Evolutionary conservation across 139 green algal genomes (phyloP), one percentile per base, ranked within the genome.

Genomic region (Monoraphidium neglectum): DNA sequence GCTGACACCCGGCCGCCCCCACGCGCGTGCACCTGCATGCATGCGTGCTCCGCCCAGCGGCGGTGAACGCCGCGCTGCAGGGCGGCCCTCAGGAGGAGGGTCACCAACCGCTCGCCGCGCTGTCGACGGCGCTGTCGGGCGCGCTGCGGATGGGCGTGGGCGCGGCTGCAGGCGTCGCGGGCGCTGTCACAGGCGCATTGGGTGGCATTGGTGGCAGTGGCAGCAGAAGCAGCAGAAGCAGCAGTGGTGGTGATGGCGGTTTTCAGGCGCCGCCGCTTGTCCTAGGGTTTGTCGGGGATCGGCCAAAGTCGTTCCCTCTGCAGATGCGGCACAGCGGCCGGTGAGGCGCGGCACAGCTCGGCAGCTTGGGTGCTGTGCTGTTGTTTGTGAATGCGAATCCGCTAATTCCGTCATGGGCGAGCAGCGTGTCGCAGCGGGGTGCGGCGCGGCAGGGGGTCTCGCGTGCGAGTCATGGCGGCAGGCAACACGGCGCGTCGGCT

Each of bases 281-380:
- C 24, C 21, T 75, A 16, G 84, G 69, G 12, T 86, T 78, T 74
- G 87, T 83, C 0, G 88, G 87, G 16, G 49, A 26, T 0, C 4
- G 69, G 13, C 89, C 90, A 1, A 74, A 72, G 12, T 91, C 86
- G 2, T 94, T 94, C 68, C 88, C 87, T 2, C 78, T 95, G 70
- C 78, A 85, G 33, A 51, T 92, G 63, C 77, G 79, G 68, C 85
- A 92, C 54, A 79, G 85, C 49, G 90, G 89, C 54, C 88, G 87
- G 90, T 93, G 40, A 1, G 69, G 10, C 38, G 61, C 26, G 12
- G 61, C 24, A 43, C 23, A 47, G 0, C 24, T 40, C 33, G 24
- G n/a, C n/a, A n/a, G n/a, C n/a, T n/a, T n/a, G n/a, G n/a, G n/a
- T n/a, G n/a, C n/a, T n/a, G n/a, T n/a, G n/a, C n/a, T n/a, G n/a